Base-by-base conservation (phyloP, 1,284 basidiomycete genomes). In the Naganishia albida region DNA sequence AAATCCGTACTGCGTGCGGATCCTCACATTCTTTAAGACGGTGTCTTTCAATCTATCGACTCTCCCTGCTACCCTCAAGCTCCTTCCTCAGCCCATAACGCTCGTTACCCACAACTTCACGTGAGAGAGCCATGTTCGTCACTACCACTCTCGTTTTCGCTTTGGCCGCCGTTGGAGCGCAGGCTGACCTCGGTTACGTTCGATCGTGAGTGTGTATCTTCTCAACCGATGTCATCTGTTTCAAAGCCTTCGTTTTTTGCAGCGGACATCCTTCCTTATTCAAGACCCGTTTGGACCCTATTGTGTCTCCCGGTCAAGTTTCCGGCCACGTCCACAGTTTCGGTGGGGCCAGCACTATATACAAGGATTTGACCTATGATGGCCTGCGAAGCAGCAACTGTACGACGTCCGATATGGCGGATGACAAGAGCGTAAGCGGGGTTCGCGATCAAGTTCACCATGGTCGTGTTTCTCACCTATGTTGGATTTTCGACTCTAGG, bases 281-380 rank as follows among this genome's bases (percentile, higher is more conserved):
- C 28, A 54, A 49, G 23, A 57, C 63, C 18, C 53, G 63, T n/a
- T 25, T 48, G 10, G 63, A 65, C 40, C 63, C 63, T 8, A 46
- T 65, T 8, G 25, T 65, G 39, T 28, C 25, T 6, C 55, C 54
- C 16, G 55, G 49, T 18, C 23, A 43, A 13, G 43, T 65, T 25
- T 48, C 54, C 25, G 52, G 55, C n/a, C 63, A 65, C 30, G 52
- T 64, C 23, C 62, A 64, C 44, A 64, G 43, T 23, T 54, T 64
- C 25, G 39, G 52, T 38, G 62, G 62, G 20, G 28, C 52, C 13
- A 54, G 53, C 20, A 55, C 48, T 2, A 54, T 64, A 20, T 46
- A 48, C 42, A 57, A 46, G 42, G 55, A 57, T n/a, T 38, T 57
- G 42, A 57, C 55, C 15, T 57, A 57, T 20, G 55, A 57, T 34